Evolutionary conservation across 306 rosid genomes (phyloP), one percentile per base, ranked within the genome.

Genomic region (Pueraria montana): DNA sequence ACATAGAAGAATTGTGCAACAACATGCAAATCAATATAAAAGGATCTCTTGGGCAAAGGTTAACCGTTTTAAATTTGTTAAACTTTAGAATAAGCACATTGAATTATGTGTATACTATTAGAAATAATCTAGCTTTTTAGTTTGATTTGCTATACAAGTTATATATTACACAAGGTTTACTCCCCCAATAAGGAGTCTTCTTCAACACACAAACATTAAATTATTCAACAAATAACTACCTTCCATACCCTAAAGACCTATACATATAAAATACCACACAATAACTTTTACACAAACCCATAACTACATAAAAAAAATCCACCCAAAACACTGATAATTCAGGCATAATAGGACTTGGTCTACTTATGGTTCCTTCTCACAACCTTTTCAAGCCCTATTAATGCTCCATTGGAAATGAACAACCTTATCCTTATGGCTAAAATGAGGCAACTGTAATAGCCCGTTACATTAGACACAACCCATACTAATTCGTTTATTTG

Each of bases 21-120:
- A 96, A 87, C 99, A 96, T 90, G 99, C 98, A 67, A 96, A 96
- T 88, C 98, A 94, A 78, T 96, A 96, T 82, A 96, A 96, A 85
- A 88, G 99, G 86, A 87, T 96, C 86, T 94, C 99, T 61, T 96
- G 99, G 99, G 96, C 97, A 74, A 96, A 96, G 98, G 98, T 96
- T 42, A 49, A 52, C 36, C 69, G 73, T 72, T 82, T 67, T 17
- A 27, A 48, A 36, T 70, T 71, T 40, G 9, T 20, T 69, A 42
- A 42, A 69, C 4, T 40, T 11, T 42, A 42, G 6, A 69, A 0
- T 11, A 36, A 20, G 17, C 48, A n/a, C 17, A 10, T 66, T n/a
- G 10, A 11, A 11, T 40, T 20, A 10, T 18, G 26, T 65, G 17
- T 17, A 11, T 16, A 12, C 8, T 62, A 6, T 13, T 27, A 1